phyloP scores from a whole-genome alignment of 345 rosid species.

The Brassica incana region DNA sequence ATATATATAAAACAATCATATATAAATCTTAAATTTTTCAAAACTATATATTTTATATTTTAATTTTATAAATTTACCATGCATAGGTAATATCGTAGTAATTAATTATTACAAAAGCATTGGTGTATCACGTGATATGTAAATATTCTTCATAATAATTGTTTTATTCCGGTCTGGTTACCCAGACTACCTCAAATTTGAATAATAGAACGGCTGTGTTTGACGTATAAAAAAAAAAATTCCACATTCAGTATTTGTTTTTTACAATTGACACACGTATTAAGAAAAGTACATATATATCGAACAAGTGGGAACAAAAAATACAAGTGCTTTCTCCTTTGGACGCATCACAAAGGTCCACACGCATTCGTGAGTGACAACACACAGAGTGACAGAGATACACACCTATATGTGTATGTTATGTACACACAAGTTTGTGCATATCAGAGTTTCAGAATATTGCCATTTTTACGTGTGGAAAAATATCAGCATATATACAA shows the following conservation, averaged over 20 bases:
- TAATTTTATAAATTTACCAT: too few species aligned
- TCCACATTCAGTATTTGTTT: neutral
- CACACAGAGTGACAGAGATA: slow-evolving; percentile 26
- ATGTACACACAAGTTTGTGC: neutral
- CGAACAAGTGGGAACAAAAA: too few species aligned
- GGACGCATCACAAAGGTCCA: slow-evolving; percentile 39
- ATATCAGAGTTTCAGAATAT: neutral
- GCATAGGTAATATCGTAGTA: neutral
- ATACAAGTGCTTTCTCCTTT: neutral
- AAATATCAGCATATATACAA: neutral
- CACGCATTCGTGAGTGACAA: slow-evolving; percentile 37
- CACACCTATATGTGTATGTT: neutral
- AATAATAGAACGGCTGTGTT: too few species aligned
- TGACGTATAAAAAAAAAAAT: too few species aligned
- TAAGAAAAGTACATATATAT: too few species aligned
- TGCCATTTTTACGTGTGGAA: neutral
- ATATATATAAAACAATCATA: too few species aligned
- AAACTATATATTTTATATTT: too few species aligned
- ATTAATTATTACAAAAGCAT: neutral
- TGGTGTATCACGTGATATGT: neutral
- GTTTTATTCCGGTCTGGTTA: too few species aligned
- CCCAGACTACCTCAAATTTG: too few species aligned
- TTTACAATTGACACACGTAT: neutral
- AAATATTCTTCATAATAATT: neutral
- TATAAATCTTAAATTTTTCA: too few species aligned